Conservation (phyloP, 257 asterid species). For the Anisodus acutangulus region DNA sequence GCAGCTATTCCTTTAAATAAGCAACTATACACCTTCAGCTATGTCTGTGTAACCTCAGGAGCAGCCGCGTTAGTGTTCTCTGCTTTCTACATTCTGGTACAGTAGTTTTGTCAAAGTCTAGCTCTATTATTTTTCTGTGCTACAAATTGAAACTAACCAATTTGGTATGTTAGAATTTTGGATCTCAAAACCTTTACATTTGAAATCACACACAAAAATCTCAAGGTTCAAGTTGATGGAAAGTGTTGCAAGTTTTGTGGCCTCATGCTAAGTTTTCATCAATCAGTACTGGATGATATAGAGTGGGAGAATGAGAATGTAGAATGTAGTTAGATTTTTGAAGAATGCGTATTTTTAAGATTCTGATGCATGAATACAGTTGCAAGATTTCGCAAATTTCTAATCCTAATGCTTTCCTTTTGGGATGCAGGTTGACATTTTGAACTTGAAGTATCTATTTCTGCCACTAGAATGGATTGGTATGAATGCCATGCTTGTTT, state of each 20-base stretch:
- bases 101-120: slow-evolving; percentile 3
- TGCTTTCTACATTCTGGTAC: slow-evolving; percentile 64
- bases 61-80: slow-evolving; percentile 75
- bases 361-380: not conserved
- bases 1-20: slow-evolving; percentile 81
- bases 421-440: slow-evolving; percentile 58
- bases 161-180: not conserved
- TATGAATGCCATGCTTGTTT: slow-evolving; percentile 85
- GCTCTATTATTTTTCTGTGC: not conserved
- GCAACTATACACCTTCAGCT: slow-evolving; percentile 77
- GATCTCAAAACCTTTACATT: not conserved
- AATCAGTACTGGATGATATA: not conserved
- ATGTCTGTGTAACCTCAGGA: slow-evolving; percentile 74
- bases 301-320: not conserved
- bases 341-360: not conserved
- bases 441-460: slow-evolving; percentile 52
- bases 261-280: not conserved
- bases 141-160: not conserved
- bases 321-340: not conserved
- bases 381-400: not conserved
- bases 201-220: not conserved
- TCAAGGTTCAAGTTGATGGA: slow-evolving; percentile 3
- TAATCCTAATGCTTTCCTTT: slow-evolving; percentile 15
- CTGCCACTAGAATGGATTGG: slow-evolving; percentile 81
- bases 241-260: not conserved